phyloP scores from a whole-genome alignment of 2,329 filamentous ascomycete species.

The Pleoardoris graminearum region DNA sequence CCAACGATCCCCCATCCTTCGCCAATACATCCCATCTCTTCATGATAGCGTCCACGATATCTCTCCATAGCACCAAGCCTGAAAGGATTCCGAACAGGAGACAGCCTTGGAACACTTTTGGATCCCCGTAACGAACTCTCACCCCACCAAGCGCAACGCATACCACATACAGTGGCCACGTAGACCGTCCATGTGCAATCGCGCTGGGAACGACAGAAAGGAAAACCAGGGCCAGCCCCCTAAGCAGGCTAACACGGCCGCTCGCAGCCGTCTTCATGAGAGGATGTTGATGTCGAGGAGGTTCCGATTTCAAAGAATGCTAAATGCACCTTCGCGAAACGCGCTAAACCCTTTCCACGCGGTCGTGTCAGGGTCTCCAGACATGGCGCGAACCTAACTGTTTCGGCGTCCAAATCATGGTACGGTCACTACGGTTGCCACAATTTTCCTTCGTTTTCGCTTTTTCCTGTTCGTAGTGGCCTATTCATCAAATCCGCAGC shows the following conservation, averaged over 20 bases:
- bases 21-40: constrained; percentile 17
- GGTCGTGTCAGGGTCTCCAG: constrained; percentile 10
- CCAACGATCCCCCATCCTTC: constrained; percentile 2
- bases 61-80: constrained; percentile 12
- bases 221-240: constrained; percentile 7
- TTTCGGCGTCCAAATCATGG: neutral
- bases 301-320: constrained; percentile 8
- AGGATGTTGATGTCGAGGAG: constrained; percentile 11
- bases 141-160: constrained; percentile 24
- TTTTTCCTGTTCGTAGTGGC: too few relatives aligned
- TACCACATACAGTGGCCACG: constrained; percentile 24
- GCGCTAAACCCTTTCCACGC: constrained; percentile 24
- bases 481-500: too few relatives aligned
- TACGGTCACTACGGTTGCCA: neutral
- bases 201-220: constrained; percentile 8
- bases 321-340: constrained; percentile 8
- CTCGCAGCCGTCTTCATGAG: constrained; percentile 18
- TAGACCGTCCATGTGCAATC: constrained; percentile 9
- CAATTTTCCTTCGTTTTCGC: too few relatives aligned
- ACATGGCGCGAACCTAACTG: neutral
- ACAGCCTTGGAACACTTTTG: constrained; percentile 25
- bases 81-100: constrained; percentile 18
- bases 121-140: constrained; percentile 24
- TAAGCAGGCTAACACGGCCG: constrained; percentile 16
- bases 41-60: constrained; percentile 10